Percentiles rank a stretch among this genome's conserved stretches.
phyloP scores from a whole-genome alignment of 2,329 filamentous ascomycete species.

The Elsinoe arachidis region DNA sequence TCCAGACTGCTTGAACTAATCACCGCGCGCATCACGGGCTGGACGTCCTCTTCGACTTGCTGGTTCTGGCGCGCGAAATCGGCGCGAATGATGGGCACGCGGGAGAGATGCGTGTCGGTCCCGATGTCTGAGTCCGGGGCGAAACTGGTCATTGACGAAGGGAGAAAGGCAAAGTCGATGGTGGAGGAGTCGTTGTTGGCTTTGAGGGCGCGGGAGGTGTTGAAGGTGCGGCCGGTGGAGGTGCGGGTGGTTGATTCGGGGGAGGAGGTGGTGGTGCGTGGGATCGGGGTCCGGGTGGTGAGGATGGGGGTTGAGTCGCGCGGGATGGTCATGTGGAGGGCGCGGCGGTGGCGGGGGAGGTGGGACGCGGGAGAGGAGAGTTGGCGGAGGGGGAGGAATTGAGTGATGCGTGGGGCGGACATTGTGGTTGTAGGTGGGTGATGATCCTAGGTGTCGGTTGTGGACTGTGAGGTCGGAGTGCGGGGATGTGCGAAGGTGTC shows the following conservation, averaged over 20 bases:
- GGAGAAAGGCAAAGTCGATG: slow-evolving; percentile 56
- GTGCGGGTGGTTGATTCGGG: slow-evolving; percentile 21
- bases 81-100: slow-evolving; percentile 11
- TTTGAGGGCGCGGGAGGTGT: slow-evolving; percentile 51
- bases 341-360: slow-evolving; percentile 31
- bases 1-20: slow-evolving; percentile 42
- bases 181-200: slow-evolving; percentile 50
- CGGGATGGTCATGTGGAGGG: slow-evolving; percentile 52
- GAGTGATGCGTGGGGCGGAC: slow-evolving; percentile 36
- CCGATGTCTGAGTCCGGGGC: slow-evolving; percentile 12
- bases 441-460: too few species aligned
- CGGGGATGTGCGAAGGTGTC: neutral
- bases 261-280: slow-evolving; percentile 31
- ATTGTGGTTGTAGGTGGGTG: slow-evolving; percentile 22
- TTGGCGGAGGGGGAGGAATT: slow-evolving; percentile 35
- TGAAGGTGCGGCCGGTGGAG: slow-evolving; percentile 46
- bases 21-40: slow-evolving; percentile 46
- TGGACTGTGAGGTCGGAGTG: neutral
- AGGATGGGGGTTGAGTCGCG: slow-evolving; percentile 45
- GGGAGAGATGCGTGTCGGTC: neutral
- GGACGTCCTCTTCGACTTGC: slow-evolving; percentile 15
- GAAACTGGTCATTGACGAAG: slow-evolving; percentile 40
- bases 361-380: slow-evolving; percentile 29
- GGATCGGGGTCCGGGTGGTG: slow-evolving; percentile 47
- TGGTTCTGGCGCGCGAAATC: slow-evolving; percentile 15